A percentile compares a stretch with the other conserved stretches of the same genome.
These are phyloP conservation scores for Sporisorium sorghi DNA, from an alignment of 1,284 basidiomycete genomes.

Conservation along the genomic window DNA sequence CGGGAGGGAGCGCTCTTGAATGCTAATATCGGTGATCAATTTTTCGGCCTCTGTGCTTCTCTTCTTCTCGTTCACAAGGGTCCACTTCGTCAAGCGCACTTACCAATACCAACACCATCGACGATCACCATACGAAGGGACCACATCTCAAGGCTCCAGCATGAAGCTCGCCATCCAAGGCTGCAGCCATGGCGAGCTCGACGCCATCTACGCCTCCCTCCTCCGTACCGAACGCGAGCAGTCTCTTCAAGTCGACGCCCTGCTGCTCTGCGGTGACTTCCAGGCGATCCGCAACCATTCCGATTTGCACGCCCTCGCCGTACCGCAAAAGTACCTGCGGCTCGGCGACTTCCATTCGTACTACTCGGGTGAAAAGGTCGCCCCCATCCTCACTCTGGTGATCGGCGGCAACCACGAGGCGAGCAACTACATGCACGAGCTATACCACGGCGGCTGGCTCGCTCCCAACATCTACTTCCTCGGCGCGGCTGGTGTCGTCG, in stretches of 20 bases:
- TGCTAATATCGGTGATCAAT: conserved; percentile 3
- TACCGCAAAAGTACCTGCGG: conserved; percentile 86
- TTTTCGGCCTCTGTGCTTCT: too few species aligned
- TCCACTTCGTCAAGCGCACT: not conserved
- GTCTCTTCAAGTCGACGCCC: conserved; percentile 80
- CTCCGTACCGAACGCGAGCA: conserved; percentile 75
- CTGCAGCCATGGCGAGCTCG: conserved; percentile 83
- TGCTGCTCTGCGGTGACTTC: conserved; percentile 92
- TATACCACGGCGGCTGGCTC: conserved; percentile 77
- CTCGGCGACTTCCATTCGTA: conserved; percentile 81
- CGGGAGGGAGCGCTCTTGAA: too few species aligned
- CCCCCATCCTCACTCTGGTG: conserved; percentile 89
- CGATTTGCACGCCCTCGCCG: conserved; percentile 90
- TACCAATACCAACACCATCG: conserved; percentile 3
- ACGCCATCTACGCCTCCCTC: conserved; percentile 82
- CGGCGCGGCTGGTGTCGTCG: conserved; percentile 88
- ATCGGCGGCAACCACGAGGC: conserved; percentile 99
- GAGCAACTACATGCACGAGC: conserved; percentile 95
- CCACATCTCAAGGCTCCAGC: too few species aligned
- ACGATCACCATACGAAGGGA: not conserved
- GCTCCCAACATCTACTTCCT: conserved; percentile 98
- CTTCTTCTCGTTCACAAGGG: conserved; percentile 5
- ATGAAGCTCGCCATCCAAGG: conserved; percentile 88
- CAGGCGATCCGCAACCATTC: conserved; percentile 85
- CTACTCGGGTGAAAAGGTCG: conserved; percentile 83